Evolutionary conservation across 257 asterid species (phyloP).

Genomic region (Gentiana dahurica): DNA sequence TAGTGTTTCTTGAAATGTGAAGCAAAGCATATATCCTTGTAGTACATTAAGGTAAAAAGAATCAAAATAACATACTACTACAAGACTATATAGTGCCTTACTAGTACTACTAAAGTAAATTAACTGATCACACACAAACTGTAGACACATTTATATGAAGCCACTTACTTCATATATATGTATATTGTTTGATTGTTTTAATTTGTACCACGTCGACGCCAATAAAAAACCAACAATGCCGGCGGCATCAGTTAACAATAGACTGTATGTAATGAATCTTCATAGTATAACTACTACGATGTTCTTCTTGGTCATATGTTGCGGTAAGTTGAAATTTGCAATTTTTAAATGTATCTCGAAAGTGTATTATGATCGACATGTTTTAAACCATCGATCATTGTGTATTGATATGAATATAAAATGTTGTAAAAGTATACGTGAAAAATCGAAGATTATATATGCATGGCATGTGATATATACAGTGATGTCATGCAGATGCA

Average conservation of each 20-base stretch:
- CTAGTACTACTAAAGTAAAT: conserved; percentile 3
- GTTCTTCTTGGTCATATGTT: conserved; percentile 23
- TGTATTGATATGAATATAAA: no score
- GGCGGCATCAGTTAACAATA: neutral
- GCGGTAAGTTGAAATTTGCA: conserved; percentile 21
- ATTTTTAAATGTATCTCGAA: neutral
- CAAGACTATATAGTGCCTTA: neutral
- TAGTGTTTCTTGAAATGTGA: conserved; percentile 28
- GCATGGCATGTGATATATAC: neutral
- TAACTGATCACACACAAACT: neutral
- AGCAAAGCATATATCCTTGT: conserved; percentile 71
- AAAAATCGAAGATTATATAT: neutral
- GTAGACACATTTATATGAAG: conserved; percentile 9
- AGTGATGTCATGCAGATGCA: conserved; percentile 28
- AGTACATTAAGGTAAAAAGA: conserved; percentile 6
- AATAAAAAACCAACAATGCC: neutral
- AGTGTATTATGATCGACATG: neutral
- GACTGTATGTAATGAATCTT: conserved; percentile 18
- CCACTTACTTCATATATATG: no score
- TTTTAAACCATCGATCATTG: neutral
- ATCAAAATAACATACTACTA: conserved; percentile 8
- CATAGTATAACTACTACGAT: conserved; percentile 20
- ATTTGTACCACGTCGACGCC: conserved; percentile 3
- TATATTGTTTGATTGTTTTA: no score
- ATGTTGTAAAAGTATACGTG: neutral